These are phyloP conservation scores for Ceratobasidium sp. DNA, from an alignment of 1,284 basidiomycete genomes.

Conservation along the genomic window DNA sequence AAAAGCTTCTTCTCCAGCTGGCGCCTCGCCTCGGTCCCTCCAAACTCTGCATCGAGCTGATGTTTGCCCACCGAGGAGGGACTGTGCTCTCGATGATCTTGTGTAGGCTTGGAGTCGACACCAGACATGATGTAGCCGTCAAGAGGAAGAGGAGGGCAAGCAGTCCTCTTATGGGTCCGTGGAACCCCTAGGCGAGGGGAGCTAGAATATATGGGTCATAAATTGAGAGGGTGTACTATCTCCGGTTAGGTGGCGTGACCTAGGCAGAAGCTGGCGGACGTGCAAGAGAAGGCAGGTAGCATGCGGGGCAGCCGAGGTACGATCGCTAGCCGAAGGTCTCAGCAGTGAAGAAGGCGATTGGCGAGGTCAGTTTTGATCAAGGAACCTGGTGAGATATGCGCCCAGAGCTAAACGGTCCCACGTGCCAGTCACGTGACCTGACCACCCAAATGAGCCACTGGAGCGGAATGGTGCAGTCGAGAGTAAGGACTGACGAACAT, in stretches of 20 bases:
- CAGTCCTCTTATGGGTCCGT: neutral
- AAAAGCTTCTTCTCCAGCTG: slow-evolving; percentile 64
- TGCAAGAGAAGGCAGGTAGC: neutral
- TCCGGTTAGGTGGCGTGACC: neutral
- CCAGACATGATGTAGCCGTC: slow-evolving; percentile 17
- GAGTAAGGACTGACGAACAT: too few species aligned
- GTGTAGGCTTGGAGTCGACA: slow-evolving; percentile 26
- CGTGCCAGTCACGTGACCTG: too few species aligned
- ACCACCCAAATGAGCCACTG: too few species aligned
- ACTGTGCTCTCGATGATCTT: neutral
- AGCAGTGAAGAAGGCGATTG: neutral
- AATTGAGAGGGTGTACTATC: neutral
- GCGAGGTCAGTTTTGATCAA: neutral
- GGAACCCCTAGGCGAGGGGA: slow-evolving; percentile 23
- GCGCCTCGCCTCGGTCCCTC: slow-evolving; percentile 61
- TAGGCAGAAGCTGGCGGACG: neutral
- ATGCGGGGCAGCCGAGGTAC: neutral
- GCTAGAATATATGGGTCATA: slow-evolving; percentile 10
- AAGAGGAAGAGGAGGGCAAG: neutral
- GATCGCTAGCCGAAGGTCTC: neutral
- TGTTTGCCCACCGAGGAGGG: neutral
- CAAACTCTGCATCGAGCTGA: slow-evolving; percentile 58
- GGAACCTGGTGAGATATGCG: too few species aligned
- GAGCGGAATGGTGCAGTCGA: too few species aligned
- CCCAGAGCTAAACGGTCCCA: too few species aligned